These are phyloP conservation scores for Galerina marginata DNA, from an alignment of 768 basidiomycete species.

Conservation along the genomic window DNA sequence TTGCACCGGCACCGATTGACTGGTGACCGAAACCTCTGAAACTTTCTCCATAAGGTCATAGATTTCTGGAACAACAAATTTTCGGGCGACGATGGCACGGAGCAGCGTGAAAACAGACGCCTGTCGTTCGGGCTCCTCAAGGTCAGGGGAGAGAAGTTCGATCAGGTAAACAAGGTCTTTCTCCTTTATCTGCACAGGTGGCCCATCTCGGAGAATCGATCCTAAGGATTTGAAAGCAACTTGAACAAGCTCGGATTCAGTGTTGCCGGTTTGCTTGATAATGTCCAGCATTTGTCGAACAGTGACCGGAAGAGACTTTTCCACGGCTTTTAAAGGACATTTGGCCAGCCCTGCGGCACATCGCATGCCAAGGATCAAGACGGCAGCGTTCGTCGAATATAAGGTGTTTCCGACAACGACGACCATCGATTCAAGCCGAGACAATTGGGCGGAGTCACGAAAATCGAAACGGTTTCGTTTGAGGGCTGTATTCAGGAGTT, in stretches of 20 bases:
- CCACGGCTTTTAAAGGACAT: conserved; percentile 80
- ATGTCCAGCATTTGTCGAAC: conserved; percentile 84
- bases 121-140: conserved; percentile 90
- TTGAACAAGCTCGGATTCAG: conserved; percentile 90
- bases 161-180: conserved; percentile 88
- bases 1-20: conserved; percentile 88
- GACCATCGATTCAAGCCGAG: conserved; percentile 89
- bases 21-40: conserved; percentile 91
- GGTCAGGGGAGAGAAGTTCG: conserved; percentile 83
- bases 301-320: conserved; percentile 80
- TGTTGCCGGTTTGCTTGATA: conserved; percentile 80
- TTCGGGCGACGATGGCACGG: conserved; percentile 87
- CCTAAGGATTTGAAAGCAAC: conserved; percentile 87
- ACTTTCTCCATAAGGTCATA: conserved; percentile 97
- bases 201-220: conserved; percentile 87
- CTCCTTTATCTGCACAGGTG: conserved; percentile 82
- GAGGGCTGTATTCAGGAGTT: conserved; percentile 87
- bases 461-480: conserved; percentile 88
- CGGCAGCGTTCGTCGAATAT: conserved; percentile 79
- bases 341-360: conserved; percentile 81
- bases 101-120: conserved; percentile 86
- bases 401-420: conserved; percentile 89
- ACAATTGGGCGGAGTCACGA: conserved; percentile 69
- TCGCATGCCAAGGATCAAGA: conserved; percentile 78
- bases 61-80: conserved; percentile 93